Conservation (phyloP, 2,329 filamentous ascomycete species). For the Phialophora chinensis region DNA sequence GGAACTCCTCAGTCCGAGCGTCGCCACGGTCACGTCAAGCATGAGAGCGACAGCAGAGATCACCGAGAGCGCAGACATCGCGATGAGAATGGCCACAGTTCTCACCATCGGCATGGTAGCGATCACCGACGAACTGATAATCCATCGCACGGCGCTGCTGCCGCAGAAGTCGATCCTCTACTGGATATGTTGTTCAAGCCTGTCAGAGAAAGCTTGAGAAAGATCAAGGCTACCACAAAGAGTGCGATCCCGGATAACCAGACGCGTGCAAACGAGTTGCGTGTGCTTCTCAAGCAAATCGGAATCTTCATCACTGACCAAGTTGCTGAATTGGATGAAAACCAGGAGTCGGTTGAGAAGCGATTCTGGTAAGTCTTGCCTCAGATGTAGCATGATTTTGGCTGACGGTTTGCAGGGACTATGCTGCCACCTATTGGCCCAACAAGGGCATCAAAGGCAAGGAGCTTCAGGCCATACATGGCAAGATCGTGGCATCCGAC, state of each 20-base stretch:
- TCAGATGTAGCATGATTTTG: conserved; percentile 7
- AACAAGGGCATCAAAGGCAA: conserved; percentile 48
- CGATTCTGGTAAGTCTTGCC: conserved; percentile 51
- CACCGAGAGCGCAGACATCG: conserved; percentile 41
- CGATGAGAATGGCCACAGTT: conserved; percentile 35
- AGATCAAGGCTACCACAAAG: conserved; percentile 54
- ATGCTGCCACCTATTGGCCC: conserved; percentile 55
- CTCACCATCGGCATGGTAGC: conserved; percentile 40
- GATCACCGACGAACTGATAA: conserved; percentile 41
- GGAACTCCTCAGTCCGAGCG: conserved; percentile 50
- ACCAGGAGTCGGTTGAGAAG: conserved; percentile 49
- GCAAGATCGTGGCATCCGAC: conserved; percentile 40
- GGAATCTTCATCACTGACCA: conserved; percentile 52
- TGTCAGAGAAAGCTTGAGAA: conserved; percentile 51
- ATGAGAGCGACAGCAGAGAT: conserved; percentile 38
- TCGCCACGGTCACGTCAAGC: conserved; percentile 46
- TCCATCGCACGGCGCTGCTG: conserved; percentile 46
- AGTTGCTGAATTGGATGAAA: conserved; percentile 47
- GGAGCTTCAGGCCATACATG: conserved; percentile 39
- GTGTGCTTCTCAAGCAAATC: conserved; percentile 52
- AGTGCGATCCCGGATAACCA: conserved; percentile 52
- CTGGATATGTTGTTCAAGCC: conserved; percentile 55
- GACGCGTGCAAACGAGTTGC: conserved; percentile 51
- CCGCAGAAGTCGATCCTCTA: conserved; percentile 50
- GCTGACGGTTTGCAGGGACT: conserved; percentile 49